Evolutionary conservation across 345 rosid species (phyloP).

Genomic region (Populus tremula): DNA sequence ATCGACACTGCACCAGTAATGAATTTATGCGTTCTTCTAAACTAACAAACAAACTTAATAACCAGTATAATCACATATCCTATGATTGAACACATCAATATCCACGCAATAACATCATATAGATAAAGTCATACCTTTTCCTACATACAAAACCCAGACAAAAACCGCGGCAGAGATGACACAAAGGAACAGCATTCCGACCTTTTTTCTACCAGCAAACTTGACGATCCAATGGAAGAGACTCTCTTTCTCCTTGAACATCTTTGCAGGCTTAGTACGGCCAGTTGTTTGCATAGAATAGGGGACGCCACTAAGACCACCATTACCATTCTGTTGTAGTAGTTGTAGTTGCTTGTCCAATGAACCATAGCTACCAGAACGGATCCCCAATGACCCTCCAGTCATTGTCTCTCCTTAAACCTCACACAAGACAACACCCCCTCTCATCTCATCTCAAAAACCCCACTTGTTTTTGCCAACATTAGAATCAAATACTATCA

Average conservation of each 20-base stretch:
- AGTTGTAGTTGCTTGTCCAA: slow-evolving; percentile 24
- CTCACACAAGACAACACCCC: slow-evolving; percentile 4
- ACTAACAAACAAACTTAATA: neutral
- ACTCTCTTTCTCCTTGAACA: slow-evolving; percentile 81
- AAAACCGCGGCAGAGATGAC: slow-evolving; percentile 79
- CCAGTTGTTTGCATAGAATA: slow-evolving; percentile 29
- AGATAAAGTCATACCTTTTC: slow-evolving; percentile 60
- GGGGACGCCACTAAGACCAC: slow-evolving; percentile 6
- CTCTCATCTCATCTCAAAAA: slow-evolving; percentile 26
- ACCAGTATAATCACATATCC: neutral
- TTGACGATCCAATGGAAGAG: slow-evolving; percentile 82
- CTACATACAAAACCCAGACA: slow-evolving; percentile 72
- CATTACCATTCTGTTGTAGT: slow-evolving; percentile 22
- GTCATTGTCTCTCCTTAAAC: slow-evolving; percentile 26
- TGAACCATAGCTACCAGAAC: slow-evolving; percentile 27
- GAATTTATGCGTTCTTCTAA: neutral
- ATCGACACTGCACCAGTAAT: neutral
- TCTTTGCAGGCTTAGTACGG: slow-evolving; percentile 66
- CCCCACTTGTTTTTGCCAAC: neutral
- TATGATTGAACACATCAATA: neutral
- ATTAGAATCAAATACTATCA: neutral
- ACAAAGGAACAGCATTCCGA: slow-evolving; percentile 89
- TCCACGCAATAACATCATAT: neutral
- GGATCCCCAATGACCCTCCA: slow-evolving; percentile 30
- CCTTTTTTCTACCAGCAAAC: slow-evolving; percentile 85